phyloP scores from a whole-genome alignment of 2,329 filamentous ascomycete species.

The Trichophyton equinum region DNA sequence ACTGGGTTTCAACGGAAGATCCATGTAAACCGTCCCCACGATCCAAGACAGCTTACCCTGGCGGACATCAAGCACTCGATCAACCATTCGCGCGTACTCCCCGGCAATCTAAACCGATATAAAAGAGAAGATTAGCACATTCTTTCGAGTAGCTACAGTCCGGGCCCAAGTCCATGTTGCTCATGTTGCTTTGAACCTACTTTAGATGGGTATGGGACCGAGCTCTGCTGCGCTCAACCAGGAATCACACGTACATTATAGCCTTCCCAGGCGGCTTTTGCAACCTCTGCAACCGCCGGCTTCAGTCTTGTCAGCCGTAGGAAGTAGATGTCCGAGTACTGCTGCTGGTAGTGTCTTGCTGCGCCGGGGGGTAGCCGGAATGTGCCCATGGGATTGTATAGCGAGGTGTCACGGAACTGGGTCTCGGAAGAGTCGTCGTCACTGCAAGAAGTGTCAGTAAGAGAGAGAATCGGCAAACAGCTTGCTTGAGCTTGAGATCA shows the following conservation, averaged over 20 bases:
- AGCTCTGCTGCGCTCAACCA: neutral
- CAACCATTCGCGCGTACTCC: conserved; percentile 61
- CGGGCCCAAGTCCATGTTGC: neutral
- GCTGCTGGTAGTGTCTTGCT: conserved; percentile 69
- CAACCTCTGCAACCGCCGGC: conserved; percentile 63
- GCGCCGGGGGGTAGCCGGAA: conserved; percentile 57
- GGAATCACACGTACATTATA: conserved; percentile 41
- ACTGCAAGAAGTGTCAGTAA: neutral
- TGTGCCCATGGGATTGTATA: conserved; percentile 62
- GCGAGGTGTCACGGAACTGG: conserved; percentile 43
- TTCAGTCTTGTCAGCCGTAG: conserved; percentile 78
- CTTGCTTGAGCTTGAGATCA: neutral
- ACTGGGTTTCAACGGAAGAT: conserved; percentile 91
- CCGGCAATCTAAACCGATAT: conserved; percentile 48
- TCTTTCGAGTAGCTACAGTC: neutral
- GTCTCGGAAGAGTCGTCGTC: conserved; percentile 26
- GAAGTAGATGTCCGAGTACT: conserved; percentile 98
- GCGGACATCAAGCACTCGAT: conserved; percentile 85
- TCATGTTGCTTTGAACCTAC: neutral
- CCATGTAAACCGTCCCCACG: conserved; percentile 88
- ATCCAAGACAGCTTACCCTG: conserved; percentile 96
- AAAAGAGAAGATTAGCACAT: conserved; percentile 5
- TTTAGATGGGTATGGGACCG: neutral
- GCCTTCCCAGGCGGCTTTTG: conserved; percentile 61
- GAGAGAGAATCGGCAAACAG: neutral